phyloP scores from a whole-genome alignment of 495 filamentous ascomycete species.

The Xylaria nigripes region DNA sequence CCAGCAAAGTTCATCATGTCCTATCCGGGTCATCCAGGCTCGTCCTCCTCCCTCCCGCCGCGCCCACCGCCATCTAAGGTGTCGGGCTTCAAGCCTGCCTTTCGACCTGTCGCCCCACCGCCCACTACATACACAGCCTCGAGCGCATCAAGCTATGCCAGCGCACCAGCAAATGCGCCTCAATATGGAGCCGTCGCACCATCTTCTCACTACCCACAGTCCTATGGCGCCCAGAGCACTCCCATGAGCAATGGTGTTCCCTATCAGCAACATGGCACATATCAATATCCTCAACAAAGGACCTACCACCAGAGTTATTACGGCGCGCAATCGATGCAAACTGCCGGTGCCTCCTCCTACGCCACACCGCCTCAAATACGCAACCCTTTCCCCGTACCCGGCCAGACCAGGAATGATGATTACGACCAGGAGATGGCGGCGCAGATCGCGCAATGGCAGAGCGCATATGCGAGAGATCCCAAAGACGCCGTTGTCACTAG shows the following conservation, averaged over 20 bases:
- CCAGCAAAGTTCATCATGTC: conserved; percentile 83
- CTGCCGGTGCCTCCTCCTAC: conserved; percentile 32
- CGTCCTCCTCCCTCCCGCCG: conserved; percentile 65
- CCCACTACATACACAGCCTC: conserved; percentile 23
- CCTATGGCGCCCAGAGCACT: conserved; percentile 26
- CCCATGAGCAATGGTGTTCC: conserved; percentile 23
- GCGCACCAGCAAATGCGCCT: conserved; percentile 20
- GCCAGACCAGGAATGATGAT: conserved; percentile 32
- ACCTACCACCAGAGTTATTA: conserved; percentile 43
- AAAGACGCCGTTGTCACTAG: conserved; percentile 24
- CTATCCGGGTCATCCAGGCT: conserved; percentile 87
- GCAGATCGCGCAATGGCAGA: conserved; percentile 94
- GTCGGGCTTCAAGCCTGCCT: conserved; percentile 53
- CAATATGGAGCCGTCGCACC: conserved; percentile 22
- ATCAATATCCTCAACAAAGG: conserved; percentile 35
- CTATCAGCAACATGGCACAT: conserved; percentile 13
- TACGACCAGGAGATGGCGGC: conserved; percentile 82
- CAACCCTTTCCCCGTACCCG: conserved; percentile 75
- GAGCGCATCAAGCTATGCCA: conserved; percentile 31
- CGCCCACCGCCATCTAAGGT: conserved; percentile 65
- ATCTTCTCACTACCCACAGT: conserved; percentile 24
- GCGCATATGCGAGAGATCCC: conserved; percentile 64
- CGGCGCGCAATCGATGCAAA: conserved; percentile 38
- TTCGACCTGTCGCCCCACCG: conserved; percentile 34
- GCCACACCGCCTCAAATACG: conserved; percentile 63